A percentile compares a stretch with the other conserved stretches of the same genome.
Evolutionary conservation across 257 asterid species (phyloP).

Genomic region (Solanum phureja): DNA sequence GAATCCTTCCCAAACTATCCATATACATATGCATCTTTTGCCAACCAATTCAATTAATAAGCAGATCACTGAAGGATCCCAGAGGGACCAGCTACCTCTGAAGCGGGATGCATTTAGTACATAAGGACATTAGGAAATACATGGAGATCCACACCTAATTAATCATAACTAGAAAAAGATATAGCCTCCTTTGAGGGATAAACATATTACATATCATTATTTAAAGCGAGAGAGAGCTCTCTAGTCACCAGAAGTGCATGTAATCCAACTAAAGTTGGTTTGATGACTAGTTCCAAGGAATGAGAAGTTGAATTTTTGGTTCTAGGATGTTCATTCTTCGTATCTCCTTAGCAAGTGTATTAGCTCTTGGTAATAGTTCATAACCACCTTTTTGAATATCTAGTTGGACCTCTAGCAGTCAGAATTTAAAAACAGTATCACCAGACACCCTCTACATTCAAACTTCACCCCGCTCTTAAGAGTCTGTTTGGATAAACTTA

Average conservation of each 20-base stretch:
- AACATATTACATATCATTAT: not conserved
- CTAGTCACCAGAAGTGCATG: not conserved
- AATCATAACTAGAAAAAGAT: not conserved
- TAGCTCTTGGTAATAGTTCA: not conserved
- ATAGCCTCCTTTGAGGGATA: not conserved
- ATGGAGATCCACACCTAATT: not conserved
- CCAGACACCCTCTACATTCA: not conserved
- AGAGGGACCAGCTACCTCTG: not conserved
- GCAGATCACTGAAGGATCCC: not conserved
- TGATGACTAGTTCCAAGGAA: not conserved
- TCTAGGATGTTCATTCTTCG: not conserved
- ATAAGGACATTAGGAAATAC: not conserved
- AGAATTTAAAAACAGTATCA: not conserved
- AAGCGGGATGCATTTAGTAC: not conserved
- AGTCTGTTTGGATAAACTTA: not conserved
- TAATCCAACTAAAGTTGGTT: not conserved
- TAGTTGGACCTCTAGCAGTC: not conserved
- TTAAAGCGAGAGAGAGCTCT: not conserved
- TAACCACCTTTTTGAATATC: not conserved
- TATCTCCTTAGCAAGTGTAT: not conserved
- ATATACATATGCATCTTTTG: not conserved
- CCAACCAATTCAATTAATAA: not conserved
- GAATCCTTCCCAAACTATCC: not conserved
- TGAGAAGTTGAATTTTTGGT: not conserved
- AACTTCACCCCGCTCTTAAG: not conserved